Evolutionary conservation across 2,329 filamentous ascomycete species (phyloP), one percentile per base, ranked within the genome.

Genomic region (Fusarium mundagurra): DNA sequence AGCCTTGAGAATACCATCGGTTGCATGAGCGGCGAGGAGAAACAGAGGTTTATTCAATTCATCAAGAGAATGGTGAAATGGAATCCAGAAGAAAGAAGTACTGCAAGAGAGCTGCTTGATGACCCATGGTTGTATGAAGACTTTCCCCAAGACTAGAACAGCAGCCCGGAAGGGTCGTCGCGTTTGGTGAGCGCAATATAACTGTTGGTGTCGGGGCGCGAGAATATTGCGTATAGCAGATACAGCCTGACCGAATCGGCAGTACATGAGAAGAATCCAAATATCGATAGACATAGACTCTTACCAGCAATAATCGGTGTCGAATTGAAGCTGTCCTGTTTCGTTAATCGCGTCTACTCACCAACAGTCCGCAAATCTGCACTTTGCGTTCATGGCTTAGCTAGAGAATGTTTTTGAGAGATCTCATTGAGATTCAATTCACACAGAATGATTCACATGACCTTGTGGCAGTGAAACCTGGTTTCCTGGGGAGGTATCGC

Each of bases 81-180:
- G 79, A n/a, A 73, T 22, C 80, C 80, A 1, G 77, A 79, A 57
- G 62, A 80, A 38, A 73, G 80, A 13, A 75, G 76, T 34, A 80
- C 79, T 5, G 77, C 79, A 18, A 76, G 73, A 50, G 78, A 81
- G 58, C 58, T 81, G 43, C 71, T 81, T 3, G 69, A 80, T 14
- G 79, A 81, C 33, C 78, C 79, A 5, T 81, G 79, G 79, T 64
- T 81, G 2, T n/a, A 55, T 31, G 11, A 41, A 7, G 27, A 41
- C 17, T 31, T 55, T 10, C 20, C 53, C 14, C 53, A 41, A 31
- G 53, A 41, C 16, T 55, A 55, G 24, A 33, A 33, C 8, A 50
- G 44, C 44, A 47, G 24, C 0, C 18, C 12, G 24, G 24, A 47
- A 29, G 24, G 24, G 24, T 10, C 7, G 10, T 14, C 44, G 18